Conservation (phyloP, 208 protist species). For the Angomonas deanei region DNA sequence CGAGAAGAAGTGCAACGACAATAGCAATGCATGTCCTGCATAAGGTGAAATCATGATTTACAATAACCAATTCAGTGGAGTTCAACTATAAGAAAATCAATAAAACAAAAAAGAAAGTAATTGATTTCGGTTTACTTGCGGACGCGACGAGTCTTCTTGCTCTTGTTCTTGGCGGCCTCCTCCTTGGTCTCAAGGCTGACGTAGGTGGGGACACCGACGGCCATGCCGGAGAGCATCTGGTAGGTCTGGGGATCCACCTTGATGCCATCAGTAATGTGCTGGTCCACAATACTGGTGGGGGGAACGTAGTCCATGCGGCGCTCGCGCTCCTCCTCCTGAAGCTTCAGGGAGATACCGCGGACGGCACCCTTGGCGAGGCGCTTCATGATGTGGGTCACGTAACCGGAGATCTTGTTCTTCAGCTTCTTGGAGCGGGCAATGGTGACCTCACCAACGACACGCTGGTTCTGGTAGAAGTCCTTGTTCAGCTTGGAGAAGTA, state of each 20-base stretch:
- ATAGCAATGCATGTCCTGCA: too few relatives aligned
- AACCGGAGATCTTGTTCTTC: conserved; percentile 99
- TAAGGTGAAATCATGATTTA: conserved; percentile 7
- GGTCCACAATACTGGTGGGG: conserved; percentile 84
- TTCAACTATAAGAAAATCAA: too few relatives aligned
- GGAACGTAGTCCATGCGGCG: conserved; percentile 99
- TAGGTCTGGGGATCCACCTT: conserved; percentile 86
- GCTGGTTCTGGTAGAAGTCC: conserved; percentile 99
- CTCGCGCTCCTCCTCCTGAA: conserved; percentile 99
- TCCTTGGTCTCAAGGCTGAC: conserved; percentile 28
- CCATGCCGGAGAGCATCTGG: conserved; percentile 82
- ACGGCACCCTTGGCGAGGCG: conserved; percentile 97
- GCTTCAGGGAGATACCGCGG: conserved; percentile 99
- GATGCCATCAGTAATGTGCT: conserved; percentile 81
- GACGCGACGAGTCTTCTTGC: too few relatives aligned
- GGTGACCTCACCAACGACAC: conserved; percentile 95
- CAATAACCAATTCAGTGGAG: too few relatives aligned
- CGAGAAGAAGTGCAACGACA: too few relatives aligned
- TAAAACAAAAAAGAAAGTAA: conserved; percentile 7
- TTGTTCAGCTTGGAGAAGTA: conserved; percentile 98
- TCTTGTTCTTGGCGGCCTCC: conserved; percentile 10
- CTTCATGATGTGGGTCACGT: conserved; percentile 99
- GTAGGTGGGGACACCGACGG: conserved; percentile 79
- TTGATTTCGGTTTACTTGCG: conserved; percentile 11
- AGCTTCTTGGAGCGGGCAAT: conserved; percentile 99